Evolutionary conservation across 495 filamentous ascomycete species (phyloP).

Genomic region (Trichoderma reesei): DNA sequence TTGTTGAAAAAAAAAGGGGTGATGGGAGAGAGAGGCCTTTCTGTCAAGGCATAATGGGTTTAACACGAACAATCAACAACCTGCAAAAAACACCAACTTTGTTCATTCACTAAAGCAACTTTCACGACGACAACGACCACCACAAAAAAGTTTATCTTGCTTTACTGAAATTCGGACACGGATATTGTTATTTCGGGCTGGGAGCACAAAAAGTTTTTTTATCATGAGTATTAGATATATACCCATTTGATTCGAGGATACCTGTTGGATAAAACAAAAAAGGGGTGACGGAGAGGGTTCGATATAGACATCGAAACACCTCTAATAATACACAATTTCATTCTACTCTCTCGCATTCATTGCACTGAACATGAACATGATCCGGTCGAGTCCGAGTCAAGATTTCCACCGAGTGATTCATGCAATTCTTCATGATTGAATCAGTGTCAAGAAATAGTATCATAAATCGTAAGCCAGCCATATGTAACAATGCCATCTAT

Average conservation of each 20-base stretch:
- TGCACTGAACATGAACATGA: no score
- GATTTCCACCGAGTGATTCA: no score
- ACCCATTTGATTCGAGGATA: conserved; percentile 8
- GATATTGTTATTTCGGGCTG: neutral
- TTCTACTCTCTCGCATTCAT: neutral
- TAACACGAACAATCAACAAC: no score
- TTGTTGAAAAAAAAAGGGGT: no score
- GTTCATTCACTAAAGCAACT: no score
- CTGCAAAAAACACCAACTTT: no score
- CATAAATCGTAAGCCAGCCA: neutral
- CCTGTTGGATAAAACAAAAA: neutral
- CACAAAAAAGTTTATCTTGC: neutral
- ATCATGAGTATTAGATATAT: neutral
- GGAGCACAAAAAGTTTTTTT: conserved; percentile 3
- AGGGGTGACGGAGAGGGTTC: neutral
- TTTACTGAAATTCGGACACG: neutral
- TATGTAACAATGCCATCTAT: neutral
- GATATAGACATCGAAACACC: neutral
- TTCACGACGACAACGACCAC: neutral
- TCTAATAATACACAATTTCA: neutral
- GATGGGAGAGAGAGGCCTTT: no score
- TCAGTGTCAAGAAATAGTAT: no score
- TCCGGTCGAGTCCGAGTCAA: no score
- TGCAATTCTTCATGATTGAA: no score
- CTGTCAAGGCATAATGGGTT: no score